Evolutionary conservation across 352 stramenopile genomes (phyloP).

Genomic region (Thraustochytrium striatum): DNA sequence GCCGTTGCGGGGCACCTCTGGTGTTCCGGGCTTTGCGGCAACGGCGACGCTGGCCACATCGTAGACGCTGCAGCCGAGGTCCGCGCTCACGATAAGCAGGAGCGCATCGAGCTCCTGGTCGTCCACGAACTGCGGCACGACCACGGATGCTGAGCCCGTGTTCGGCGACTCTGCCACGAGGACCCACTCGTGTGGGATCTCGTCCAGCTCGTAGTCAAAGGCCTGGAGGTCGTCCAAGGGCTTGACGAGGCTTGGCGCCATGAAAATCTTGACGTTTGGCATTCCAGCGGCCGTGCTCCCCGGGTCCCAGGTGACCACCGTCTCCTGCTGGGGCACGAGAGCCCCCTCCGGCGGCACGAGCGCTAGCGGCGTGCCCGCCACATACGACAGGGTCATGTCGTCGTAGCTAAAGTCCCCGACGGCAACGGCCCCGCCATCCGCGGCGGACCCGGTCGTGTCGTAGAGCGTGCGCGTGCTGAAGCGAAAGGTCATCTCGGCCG

Average conservation of each 20-base stretch:
- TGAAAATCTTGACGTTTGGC: background rate
- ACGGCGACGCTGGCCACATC: too few species aligned
- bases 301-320: background rate
- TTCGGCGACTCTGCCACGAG: background rate
- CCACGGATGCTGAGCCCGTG: background rate
- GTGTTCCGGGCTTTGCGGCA: too few species aligned
- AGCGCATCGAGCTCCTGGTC: too few species aligned
- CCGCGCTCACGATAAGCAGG: too few species aligned
- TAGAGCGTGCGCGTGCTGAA: constrained; percentile 5
- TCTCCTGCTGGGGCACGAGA: background rate
- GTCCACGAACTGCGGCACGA: too few species aligned
- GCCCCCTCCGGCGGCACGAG: background rate
- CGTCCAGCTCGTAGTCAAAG: constrained; percentile 11
- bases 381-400: background rate
- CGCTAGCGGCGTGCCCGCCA: background rate
- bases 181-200: background rate
- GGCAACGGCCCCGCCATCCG: background rate
- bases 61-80: too few species aligned
- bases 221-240: background rate
- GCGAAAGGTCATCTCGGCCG: constrained; percentile 28
- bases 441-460: background rate
- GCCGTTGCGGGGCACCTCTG: too few species aligned
- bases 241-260: background rate
- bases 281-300: background rate
- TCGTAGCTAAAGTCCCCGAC: constrained; percentile 18